Base-by-base conservation (phyloP, 441 rosid genomes). In the Lepidium campestre region DNA sequence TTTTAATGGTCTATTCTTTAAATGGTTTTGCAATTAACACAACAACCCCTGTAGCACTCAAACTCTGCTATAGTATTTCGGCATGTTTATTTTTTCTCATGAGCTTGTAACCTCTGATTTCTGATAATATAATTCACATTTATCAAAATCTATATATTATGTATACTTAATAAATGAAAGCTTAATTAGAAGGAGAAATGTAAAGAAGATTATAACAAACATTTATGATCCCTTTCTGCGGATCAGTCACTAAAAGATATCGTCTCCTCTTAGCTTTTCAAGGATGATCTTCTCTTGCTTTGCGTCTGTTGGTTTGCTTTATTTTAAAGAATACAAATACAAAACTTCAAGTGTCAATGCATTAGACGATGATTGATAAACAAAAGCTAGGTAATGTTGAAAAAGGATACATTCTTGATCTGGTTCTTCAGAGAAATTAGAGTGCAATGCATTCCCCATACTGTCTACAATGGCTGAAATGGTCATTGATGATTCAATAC, bases 401-500 rank as follows among this genome's bases (percentile, higher is more conserved):
- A 19, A 29, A 80, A 91, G 97, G 99, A 89, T 94, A 94, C 99
- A 85, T 72, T 94, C 97, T 15, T 73, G 74, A 74, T 91, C 96
- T 25, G 97, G 96, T 59, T 85, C 83, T 72, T 91, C 93, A 5
- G 83, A 72, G 74, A 94, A 94, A 82, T 94, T 94, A 23, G 94
- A 89, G 77, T 89, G 99, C 18, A 94, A 71, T 31, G 94, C 91
- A 58, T 94, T 91, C 61, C 97, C 97, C 22, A 80, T 77, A 73
- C 85, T 83, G 75, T 94, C 99, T 65, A 94, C 92, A 2, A 94
- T 94, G 63, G 93, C 98, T 0, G 96, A 89, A 39, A 84, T 91
- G 48, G 98, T 93, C 98, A 93, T 93, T 47, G 97, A 93, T 48
- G 93, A 93, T 79, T 93, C 92, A 11, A 90, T 79, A 79, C 97